Evolutionary conservation across 345 rosid species (phyloP).

Genomic region (Mangifera indica): DNA sequence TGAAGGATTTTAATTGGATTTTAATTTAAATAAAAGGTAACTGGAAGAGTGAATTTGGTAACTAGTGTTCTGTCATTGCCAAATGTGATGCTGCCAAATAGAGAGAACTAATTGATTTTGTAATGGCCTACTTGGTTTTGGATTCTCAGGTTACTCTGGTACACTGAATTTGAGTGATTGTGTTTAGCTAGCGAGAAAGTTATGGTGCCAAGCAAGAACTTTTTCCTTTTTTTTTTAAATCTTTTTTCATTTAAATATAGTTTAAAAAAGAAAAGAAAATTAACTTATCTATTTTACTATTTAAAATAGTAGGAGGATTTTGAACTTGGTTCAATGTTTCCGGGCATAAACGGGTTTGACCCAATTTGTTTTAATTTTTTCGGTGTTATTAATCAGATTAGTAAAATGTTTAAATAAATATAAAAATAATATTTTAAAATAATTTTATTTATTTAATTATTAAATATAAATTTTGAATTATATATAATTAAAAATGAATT

Average conservation of each 20-base stretch:
- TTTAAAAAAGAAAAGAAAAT: background rate
- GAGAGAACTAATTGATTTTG: background rate
- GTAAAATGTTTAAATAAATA: no score
- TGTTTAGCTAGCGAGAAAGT: background rate
- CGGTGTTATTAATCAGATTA: no score
- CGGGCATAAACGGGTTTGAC: no score
- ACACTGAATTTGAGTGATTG: background rate
- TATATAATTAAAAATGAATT: no score
- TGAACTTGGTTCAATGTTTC: no score
- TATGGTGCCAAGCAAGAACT: background rate
- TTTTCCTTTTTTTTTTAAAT: background rate
- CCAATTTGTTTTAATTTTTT: no score
- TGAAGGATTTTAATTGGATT: conserved; percentile 4
- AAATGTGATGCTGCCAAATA: background rate
- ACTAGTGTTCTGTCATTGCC: conserved; percentile 4
- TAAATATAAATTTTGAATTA: no score
- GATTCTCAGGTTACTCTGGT: background rate
- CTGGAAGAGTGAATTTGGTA: background rate
- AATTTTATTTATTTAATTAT: no score
- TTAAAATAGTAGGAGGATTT: no score
- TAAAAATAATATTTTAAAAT: no score
- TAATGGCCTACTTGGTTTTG: conserved; percentile 1
- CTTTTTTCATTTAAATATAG: no score
- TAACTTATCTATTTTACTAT: background rate
- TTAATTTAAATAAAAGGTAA: background rate